Evolutionary conservation across 2,329 filamentous ascomycete species (phyloP), one percentile per base, ranked within the genome.

Genomic region (Rutstroemia sp.): DNA sequence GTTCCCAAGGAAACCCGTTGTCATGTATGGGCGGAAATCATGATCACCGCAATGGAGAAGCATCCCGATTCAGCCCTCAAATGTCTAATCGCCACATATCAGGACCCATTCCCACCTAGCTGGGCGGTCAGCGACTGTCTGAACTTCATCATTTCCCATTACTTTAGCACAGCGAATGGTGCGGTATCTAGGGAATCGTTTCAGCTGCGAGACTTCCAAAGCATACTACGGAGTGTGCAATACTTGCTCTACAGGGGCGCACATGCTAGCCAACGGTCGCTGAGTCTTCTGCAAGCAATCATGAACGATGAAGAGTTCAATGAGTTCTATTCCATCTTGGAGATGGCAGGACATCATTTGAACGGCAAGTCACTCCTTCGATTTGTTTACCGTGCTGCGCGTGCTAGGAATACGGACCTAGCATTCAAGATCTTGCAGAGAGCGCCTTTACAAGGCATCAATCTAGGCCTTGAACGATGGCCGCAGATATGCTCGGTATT

Each of bases 401-500:
- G 67, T 47, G 60, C 64, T 12, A 58, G 59, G n/a, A n/a, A 56
- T n/a, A 63, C 4, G 69, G 59, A 62, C 16, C 30, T 65, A 9
- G 72, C 79, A 0, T 72, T 78, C 45, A 69, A 73, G 4, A 72
- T 83, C 18, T 62, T 81, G 5, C 68, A 73, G 14, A 65, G 62
- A 8, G 62, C 77, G 10, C 62, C 62, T 57, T 1, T 69, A 71
- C 5, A 63, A 41, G 68, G 71, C 0, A 68, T 75, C n/a, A 67
- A 78, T 51, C 71, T 80, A 57, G 79, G 80, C 56, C 70, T 70
- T 10, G 71, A 71, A 2, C 71, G 70, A 27, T 73, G 81, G 51
- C 72, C 75, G 23, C 82, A 79, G 61, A 73, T 80, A 8, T 85
- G 82, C 68, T 83, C 83, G 1, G 73, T 77, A 2, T 73, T 90